These are phyloP conservation scores for Aspergillus quadrilineatus DNA, from an alignment of 2,329 filamentous ascomycete genomes.

Conservation along the genomic window DNA sequence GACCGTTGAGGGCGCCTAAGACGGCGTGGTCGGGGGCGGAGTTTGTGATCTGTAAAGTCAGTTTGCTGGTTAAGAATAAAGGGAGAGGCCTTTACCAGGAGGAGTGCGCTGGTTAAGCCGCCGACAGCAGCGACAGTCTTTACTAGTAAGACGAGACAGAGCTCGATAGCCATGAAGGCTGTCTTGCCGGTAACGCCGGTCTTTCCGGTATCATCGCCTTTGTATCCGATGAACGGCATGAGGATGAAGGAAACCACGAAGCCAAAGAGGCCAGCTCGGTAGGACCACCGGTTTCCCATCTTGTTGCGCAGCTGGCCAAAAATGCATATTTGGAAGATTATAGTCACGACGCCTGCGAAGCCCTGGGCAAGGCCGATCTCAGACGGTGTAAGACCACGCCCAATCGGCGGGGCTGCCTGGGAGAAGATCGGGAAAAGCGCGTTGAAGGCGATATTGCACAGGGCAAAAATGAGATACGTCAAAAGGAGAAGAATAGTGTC, in stretches of 20 bases:
- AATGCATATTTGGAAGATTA: conserved; percentile 82
- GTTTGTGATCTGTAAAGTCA: conserved; percentile 72
- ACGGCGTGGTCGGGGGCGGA: conserved; percentile 82
- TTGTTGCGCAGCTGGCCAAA: conserved; percentile 76
- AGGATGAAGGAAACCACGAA: conserved; percentile 79
- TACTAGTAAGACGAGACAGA: conserved; percentile 76
- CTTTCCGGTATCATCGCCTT: conserved; percentile 59
- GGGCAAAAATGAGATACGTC: conserved; percentile 89
- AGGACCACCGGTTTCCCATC: conserved; percentile 82
- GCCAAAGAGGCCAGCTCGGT: conserved; percentile 73
- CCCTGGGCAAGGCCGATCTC: conserved; percentile 85
- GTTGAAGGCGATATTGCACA: conserved; percentile 93
- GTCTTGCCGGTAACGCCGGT: conserved; percentile 57
- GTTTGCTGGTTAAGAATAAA: not conserved
- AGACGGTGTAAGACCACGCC: conserved; percentile 70
- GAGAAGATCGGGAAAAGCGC: conserved; percentile 93
- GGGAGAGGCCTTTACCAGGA: conserved; percentile 61
- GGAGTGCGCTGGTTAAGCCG: conserved; percentile 82
- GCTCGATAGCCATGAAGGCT: conserved; percentile 72
- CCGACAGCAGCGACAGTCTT: conserved; percentile 91
- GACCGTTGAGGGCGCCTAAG: conserved; percentile 84
- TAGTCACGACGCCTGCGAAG: conserved; percentile 79
- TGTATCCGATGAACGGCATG: conserved; percentile 88
- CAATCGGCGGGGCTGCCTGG: conserved; percentile 70
- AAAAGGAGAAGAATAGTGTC: conserved; percentile 78